Conservation (phyloP, 2,329 filamentous ascomycete genomes). For the Aspergillus carbonarius region DNA sequence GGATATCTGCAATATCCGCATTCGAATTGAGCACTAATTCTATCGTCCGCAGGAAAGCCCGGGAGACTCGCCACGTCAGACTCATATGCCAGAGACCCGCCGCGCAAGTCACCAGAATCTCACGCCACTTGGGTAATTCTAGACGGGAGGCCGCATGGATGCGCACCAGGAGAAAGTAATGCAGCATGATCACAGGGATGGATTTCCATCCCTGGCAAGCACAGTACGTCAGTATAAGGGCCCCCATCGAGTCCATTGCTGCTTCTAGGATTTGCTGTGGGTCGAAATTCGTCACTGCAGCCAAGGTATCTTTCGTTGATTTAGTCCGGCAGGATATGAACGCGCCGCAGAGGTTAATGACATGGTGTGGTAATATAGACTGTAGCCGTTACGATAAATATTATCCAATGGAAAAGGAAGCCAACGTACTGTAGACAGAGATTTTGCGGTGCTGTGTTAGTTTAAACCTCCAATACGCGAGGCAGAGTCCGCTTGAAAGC, state of each 20-base stretch:
- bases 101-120: background rate
- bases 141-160: background rate
- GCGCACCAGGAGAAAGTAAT: background rate
- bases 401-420: background rate
- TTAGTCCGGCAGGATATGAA: background rate
- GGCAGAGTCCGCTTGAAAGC: background rate
- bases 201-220: constrained; percentile 3
- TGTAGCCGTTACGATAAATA: background rate
- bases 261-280: background rate
- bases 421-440: background rate
- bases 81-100: constrained; percentile 3
- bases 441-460: background rate
- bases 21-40: background rate
- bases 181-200: background rate
- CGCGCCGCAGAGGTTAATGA: background rate
- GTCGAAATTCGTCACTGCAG: background rate
- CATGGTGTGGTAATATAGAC: background rate
- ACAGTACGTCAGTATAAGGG: background rate
- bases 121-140: background rate
- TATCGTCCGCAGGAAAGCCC: background rate
- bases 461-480: background rate
- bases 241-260: background rate
- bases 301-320: background rate
- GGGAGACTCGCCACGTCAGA: background rate
- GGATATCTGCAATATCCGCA: background rate